Conservation (phyloP, 2,329 filamentous ascomycete genomes). For the Drechslera avenae region DNA sequence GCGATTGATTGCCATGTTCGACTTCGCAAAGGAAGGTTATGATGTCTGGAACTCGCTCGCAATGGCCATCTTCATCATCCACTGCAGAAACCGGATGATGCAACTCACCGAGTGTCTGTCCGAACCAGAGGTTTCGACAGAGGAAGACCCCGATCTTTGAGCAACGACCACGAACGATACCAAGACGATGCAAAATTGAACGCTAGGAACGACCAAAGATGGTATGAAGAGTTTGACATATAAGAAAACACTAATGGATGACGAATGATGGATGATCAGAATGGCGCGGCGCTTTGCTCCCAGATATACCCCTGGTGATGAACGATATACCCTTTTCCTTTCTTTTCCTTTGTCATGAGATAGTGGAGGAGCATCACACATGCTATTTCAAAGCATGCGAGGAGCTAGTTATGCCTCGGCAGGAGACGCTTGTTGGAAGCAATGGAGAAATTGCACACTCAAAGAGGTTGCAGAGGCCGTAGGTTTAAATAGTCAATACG, state of each 20-base stretch:
- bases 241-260: background rate
- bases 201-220: background rate
- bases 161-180: background rate
- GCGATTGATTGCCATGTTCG: conserved; percentile 57
- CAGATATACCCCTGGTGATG: conserved; percentile 26
- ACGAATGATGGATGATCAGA: conserved; percentile 4
- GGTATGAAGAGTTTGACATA: conserved; percentile 5
- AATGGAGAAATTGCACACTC: background rate
- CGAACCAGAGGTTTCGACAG: conserved; percentile 10
- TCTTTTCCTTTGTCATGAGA: conserved; percentile 7
- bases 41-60: conserved; percentile 67
- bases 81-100: conserved; percentile 58
- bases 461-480: background rate
- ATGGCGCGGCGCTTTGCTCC: conserved; percentile 17
- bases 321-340: conserved; percentile 15
- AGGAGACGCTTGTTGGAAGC: background rate
- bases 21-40: conserved; percentile 58
- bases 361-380: background rate
- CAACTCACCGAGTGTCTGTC: conserved; percentile 49
- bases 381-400: no score
- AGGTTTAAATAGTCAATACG: background rate
- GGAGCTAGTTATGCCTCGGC: background rate
- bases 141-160: conserved; percentile 43
- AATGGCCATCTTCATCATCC: conserved; percentile 60
- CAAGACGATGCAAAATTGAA: background rate